Conservation (phyloP, 2,329 filamentous ascomycete genomes). For the Alternaria hordeiaustralica region DNA sequence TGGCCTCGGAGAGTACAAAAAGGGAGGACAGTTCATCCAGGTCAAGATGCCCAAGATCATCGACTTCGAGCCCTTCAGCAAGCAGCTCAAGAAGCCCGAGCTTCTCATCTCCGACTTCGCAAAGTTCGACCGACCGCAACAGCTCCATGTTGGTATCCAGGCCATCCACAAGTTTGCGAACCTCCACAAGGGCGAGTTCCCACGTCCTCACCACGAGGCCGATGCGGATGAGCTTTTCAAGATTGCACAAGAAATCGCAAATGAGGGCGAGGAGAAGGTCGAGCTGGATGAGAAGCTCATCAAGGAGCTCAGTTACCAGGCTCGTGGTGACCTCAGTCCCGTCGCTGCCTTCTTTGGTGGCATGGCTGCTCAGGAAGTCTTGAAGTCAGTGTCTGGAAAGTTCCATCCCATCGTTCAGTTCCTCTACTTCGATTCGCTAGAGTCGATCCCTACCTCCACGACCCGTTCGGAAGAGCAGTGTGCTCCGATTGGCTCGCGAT, state of each 20-base stretch:
- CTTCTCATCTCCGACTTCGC: conserved; percentile 93
- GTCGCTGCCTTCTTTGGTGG: conserved; percentile 97
- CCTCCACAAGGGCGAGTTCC: conserved; percentile 72
- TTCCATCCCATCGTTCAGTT: conserved; percentile 96
- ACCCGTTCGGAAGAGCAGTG: conserved; percentile 85
- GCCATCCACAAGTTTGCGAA: conserved; percentile 87
- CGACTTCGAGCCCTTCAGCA: conserved; percentile 82
- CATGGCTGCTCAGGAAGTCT: conserved; percentile 88
- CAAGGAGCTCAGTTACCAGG: conserved; percentile 93
- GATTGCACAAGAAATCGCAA: conserved; percentile 75
- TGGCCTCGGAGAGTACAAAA: conserved; percentile 82
- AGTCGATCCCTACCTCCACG: conserved; percentile 81
- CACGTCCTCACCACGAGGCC: conserved; percentile 80
- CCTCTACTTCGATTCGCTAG: conserved; percentile 98
- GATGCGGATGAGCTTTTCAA: conserved; percentile 82
- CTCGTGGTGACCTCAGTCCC: conserved; percentile 85
- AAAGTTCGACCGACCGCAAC: conserved; percentile 93
- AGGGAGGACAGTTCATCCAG: conserved; percentile 89
- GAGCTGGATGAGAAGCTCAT: conserved; percentile 93
- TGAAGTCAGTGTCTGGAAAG: conserved; percentile 97
- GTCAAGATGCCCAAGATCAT: conserved; percentile 98
- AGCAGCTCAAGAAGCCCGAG: conserved; percentile 84
- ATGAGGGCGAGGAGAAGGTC: conserved; percentile 70
- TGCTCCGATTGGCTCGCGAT: conserved; percentile 82
- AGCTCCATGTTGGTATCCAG: conserved; percentile 91